These are phyloP conservation scores for Kodamaea nitidulidarum DNA, from an alignment of 805 yeast genomes.

Conservation along the genomic window DNA sequence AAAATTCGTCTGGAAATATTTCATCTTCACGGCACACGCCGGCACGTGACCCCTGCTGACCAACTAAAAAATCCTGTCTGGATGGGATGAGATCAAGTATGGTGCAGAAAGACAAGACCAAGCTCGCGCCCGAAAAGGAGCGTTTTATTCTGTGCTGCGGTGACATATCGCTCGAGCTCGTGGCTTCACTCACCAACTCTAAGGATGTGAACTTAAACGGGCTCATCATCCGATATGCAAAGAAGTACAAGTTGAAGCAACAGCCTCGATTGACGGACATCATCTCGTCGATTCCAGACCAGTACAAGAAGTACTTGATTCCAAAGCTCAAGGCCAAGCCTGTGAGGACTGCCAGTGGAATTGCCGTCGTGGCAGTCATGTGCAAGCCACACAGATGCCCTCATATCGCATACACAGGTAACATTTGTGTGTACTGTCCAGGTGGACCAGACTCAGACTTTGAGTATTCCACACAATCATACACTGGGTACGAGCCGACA, in stretches of 20 bases:
- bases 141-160: constrained; percentile 89
- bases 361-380: constrained; percentile 99
- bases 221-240: constrained; percentile 75
- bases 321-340: constrained; percentile 98
- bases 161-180: constrained; percentile 83
- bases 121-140: constrained; percentile 86
- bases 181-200: constrained; percentile 66
- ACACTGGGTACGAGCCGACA: constrained; percentile 98
- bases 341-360: constrained; percentile 96
- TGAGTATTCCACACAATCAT: constrained; percentile 96
- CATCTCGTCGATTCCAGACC: constrained; percentile 92
- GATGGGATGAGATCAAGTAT: constrained; percentile 12
- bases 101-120: constrained; percentile 20
- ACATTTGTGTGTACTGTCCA: constrained; percentile 97
- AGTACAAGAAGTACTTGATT: constrained; percentile 81
- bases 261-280: constrained; percentile 96
- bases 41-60: not conserved
- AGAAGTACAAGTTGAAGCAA: constrained; percentile 83
- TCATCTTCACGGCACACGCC: not conserved
- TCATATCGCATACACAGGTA: constrained; percentile 97
- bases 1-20: not conserved
- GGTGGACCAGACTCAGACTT: constrained; percentile 99
- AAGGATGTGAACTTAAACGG: constrained; percentile 89
- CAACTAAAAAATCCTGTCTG: constrained; percentile 2
- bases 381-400: constrained; percentile 99